A percentile compares a stretch with the other conserved stretches of the same genome.
These are phyloP conservation scores for Pseudocercospora macadamiae DNA, from an alignment of 2,329 filamentous ascomycete genomes.

Conservation along the genomic window DNA sequence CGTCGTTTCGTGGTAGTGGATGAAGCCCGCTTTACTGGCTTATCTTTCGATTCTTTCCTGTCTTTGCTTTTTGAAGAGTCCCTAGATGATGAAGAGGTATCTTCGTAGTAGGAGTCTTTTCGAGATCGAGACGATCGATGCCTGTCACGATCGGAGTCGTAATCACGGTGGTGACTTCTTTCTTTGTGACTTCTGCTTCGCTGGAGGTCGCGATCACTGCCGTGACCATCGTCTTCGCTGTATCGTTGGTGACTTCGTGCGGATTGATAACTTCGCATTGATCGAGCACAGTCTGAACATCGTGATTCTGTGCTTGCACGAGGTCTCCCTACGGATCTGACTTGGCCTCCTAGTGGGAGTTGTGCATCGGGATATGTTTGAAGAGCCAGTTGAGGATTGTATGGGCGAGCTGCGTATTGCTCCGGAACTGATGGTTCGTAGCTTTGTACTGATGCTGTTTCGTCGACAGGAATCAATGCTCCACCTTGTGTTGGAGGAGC, in stretches of 20 bases:
- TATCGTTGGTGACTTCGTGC: not conserved
- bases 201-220: not conserved
- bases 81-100: not conserved
- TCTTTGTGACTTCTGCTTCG: constrained; percentile 2
- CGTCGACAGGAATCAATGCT: not conserved
- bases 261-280: constrained; percentile 6
- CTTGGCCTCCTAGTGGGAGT: constrained; percentile 14
- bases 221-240: constrained; percentile 7
- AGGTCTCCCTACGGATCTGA: constrained; percentile 4
- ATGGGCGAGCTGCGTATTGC: not conserved
- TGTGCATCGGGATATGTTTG: not conserved
- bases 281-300: constrained; percentile 8
- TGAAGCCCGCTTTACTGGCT: not conserved
- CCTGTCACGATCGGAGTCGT: constrained; percentile 3
- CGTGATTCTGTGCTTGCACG: constrained; percentile 14
- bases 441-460: not conserved
- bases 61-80: constrained; percentile 4
- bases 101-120: not conserved
- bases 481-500: not conserved
- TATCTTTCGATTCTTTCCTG: constrained; percentile 1
- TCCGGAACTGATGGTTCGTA: not conserved
- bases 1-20: not conserved
- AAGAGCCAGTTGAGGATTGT: not conserved
- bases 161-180: not conserved
- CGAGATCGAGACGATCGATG: constrained; percentile 1